Evolutionary conservation across 1,139 yeast genomes (phyloP).

Genomic region (Sugiyamaella sp.): DNA sequence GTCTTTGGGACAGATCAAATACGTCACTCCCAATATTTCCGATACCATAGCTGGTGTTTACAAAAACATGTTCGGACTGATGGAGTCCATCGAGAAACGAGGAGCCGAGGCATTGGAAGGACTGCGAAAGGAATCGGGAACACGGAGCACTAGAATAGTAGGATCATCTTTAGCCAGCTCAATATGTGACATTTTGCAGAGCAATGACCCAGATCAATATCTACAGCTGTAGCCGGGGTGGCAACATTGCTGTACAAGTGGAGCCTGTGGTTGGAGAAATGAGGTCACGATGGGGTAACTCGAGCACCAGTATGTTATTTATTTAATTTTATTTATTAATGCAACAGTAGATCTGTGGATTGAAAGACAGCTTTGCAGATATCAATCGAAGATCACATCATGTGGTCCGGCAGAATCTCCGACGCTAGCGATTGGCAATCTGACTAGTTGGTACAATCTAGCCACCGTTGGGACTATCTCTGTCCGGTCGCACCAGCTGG

Average conservation of each 20-base stretch:
- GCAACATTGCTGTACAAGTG: background rate
- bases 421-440: no score
- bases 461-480: no score
- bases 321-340: constrained; percentile 1
- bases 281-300: background rate
- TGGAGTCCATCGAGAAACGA: constrained; percentile 24
- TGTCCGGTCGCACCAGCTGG: no score
- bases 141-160: constrained; percentile 22
- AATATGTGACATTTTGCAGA: constrained; percentile 27
- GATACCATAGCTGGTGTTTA: constrained; percentile 27
- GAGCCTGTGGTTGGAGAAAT: background rate
- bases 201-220: constrained; percentile 29
- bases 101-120: constrained; percentile 32
- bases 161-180: constrained; percentile 29
- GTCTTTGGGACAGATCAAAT: constrained; percentile 50
- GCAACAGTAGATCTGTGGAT: no score
- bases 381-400: no score
- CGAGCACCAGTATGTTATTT: background rate
- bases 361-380: no score
- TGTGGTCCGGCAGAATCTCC: no score
- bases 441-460: no score
- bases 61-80: constrained; percentile 28
- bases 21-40: constrained; percentile 47
- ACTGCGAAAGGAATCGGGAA: constrained; percentile 21
- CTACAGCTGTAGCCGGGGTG: constrained; percentile 15